phyloP scores from a whole-genome alignment of 148 eudicot species.

The Rhododendron ferrugineum region DNA sequence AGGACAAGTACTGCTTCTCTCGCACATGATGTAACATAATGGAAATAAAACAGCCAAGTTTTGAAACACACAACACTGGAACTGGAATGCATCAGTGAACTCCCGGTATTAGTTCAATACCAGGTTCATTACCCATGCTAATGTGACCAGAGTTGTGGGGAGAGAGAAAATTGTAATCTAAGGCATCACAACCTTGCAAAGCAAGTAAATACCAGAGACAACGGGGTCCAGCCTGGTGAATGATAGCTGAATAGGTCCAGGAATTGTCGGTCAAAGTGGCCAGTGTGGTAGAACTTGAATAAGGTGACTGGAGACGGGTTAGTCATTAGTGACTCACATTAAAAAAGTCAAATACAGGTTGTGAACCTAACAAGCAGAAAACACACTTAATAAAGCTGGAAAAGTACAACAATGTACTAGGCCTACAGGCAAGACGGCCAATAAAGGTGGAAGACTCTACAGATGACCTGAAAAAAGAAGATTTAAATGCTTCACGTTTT shows the following conservation, averaged over 20 bases:
- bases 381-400: background rate
- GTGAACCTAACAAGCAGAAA: background rate
- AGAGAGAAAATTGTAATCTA: background rate
- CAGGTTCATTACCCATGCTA: background rate
- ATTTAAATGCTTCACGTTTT: background rate
- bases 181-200: background rate
- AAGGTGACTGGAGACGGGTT: background rate
- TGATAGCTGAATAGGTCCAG: background rate
- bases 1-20: background rate
- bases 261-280: background rate
- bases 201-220: background rate
- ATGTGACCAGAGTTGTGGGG: background rate
- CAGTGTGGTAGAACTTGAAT: background rate
- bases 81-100: background rate
- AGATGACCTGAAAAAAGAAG: background rate
- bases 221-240: background rate
- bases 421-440: background rate
- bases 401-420: background rate
- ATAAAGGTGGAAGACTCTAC: background rate
- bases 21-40: background rate
- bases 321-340: background rate
- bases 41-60: background rate
- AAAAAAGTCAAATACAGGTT: background rate
- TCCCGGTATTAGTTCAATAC: background rate
- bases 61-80: background rate